phyloP scores from a whole-genome alignment of 1,284 basidiomycete species.

The Phellinidium pouzarii region DNA sequence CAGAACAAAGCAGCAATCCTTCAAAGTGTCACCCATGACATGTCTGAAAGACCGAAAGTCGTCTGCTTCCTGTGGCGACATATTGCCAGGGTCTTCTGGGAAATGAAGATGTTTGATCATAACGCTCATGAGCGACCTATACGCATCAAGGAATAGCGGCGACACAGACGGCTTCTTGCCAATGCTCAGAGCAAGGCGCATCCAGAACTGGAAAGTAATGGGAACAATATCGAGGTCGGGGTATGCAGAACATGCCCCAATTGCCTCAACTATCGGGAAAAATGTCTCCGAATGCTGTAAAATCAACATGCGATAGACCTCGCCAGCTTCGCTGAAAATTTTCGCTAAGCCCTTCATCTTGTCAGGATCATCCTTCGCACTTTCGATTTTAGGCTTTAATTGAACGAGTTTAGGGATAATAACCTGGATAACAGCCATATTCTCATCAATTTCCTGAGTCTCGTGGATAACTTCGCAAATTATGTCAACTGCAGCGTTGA shows the following conservation, averaged over 20 bases:
- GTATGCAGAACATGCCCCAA: slow-evolving; percentile 91
- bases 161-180: slow-evolving; percentile 67
- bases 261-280: slow-evolving; percentile 90
- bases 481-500: slow-evolving; percentile 89
- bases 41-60: slow-evolving; percentile 95
- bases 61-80: slow-evolving; percentile 84
- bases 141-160: slow-evolving; percentile 73
- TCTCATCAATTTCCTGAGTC: slow-evolving; percentile 96
- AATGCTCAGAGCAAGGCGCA: slow-evolving; percentile 79
- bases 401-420: slow-evolving; percentile 81
- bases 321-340: slow-evolving; percentile 93
- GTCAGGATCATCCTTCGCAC: slow-evolving; percentile 73
- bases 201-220: slow-evolving; percentile 99
- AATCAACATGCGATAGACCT: slow-evolving; percentile 89
- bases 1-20: slow-evolving; percentile 96
- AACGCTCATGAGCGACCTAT: slow-evolving; percentile 76
- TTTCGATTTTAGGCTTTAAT: slow-evolving; percentile 57
- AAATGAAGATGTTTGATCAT: slow-evolving; percentile 93
- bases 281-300: slow-evolving; percentile 86
- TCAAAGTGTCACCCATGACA: slow-evolving; percentile 98
- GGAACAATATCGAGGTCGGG: slow-evolving; percentile 94
- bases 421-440: slow-evolving; percentile 81
- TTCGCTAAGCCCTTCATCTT: slow-evolving; percentile 87
- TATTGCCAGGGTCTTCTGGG: slow-evolving; percentile 60
- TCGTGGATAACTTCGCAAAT: slow-evolving; percentile 96